Evolutionary conservation across 176 grass and related monocot genomes (phyloP).

Genomic region (Paspalum notatum): DNA sequence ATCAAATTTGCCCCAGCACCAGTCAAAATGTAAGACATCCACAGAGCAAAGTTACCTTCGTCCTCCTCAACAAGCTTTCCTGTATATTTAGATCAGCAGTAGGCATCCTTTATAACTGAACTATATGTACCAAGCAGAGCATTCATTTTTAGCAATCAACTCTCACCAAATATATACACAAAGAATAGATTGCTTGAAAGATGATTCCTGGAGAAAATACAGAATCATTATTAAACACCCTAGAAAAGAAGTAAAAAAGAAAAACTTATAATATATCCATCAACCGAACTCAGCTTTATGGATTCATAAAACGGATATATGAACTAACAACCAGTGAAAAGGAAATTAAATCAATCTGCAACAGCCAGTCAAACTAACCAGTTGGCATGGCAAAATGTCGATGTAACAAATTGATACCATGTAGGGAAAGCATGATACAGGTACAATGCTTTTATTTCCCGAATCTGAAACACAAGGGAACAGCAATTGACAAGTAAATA

Average conservation of each 20-base stretch:
- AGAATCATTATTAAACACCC: conserved; percentile 35
- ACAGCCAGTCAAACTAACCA: conserved; percentile 63
- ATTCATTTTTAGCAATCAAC: conserved; percentile 49
- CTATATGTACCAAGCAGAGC: conserved; percentile 26
- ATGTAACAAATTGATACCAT: conserved; percentile 96
- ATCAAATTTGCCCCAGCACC: conserved; percentile 91
- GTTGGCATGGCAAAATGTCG: conserved; percentile 95
- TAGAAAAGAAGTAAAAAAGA: conserved; percentile 23
- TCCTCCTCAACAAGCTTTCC: conserved; percentile 98
- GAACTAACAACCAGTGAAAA: conserved; percentile 22
- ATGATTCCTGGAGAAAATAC: conserved; percentile 75
- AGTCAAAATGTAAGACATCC: conserved; percentile 95
- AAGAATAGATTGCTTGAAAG: conserved; percentile 99
- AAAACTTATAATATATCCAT: conserved; percentile 17
- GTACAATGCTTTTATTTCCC: conserved; percentile 68
- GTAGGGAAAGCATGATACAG: conserved; percentile 73
- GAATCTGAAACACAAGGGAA: conserved; percentile 64
- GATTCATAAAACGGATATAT: not conserved
- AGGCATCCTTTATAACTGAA: conserved; percentile 33
- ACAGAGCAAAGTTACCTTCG: conserved; percentile 88
- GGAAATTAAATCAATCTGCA: conserved; percentile 9
- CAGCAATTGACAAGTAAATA: conserved; percentile 20
- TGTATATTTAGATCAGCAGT: conserved; percentile 48
- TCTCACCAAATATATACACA: conserved; percentile 99
- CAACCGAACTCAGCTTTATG: not conserved